Conservation (phyloP, 106 monocot genomes). For the Apostasia ramifera region DNA sequence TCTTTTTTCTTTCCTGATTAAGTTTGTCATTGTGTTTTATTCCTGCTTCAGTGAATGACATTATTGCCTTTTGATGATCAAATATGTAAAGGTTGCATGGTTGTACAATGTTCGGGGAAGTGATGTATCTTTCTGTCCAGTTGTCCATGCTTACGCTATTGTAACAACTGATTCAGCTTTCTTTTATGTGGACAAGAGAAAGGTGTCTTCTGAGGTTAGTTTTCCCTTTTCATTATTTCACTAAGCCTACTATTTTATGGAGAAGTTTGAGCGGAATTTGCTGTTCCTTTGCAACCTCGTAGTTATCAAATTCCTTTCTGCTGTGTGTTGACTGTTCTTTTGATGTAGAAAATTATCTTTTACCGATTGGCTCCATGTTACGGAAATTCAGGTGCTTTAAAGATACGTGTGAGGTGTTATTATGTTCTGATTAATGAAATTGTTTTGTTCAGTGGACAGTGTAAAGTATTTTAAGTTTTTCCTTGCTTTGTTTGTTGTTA, state of each 20-base stretch:
- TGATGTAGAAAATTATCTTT: too few relatives aligned
- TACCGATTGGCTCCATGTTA: too few relatives aligned
- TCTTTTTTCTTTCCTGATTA: background rate
- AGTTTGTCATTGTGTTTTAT: background rate
- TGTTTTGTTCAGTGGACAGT: too few relatives aligned
- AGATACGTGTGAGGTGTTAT: too few relatives aligned
- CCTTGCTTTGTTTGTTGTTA: too few relatives aligned
- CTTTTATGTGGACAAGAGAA: constrained; percentile 93
- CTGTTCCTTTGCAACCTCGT: too few relatives aligned
- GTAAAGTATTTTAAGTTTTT: too few relatives aligned
- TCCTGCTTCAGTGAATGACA: background rate
- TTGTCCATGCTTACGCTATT: constrained; percentile 90
- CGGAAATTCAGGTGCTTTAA: too few relatives aligned
- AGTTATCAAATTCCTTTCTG: too few relatives aligned
- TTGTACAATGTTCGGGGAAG: constrained; percentile 88
- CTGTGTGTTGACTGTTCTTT: too few relatives aligned
- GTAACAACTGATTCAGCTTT: constrained; percentile 66
- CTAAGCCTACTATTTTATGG: background rate
- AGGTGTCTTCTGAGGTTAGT: constrained; percentile 75
- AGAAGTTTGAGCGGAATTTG: too few relatives aligned
- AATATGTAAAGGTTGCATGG: constrained; percentile 74
- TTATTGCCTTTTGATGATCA: background rate
- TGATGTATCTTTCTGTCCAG: constrained; percentile 85
- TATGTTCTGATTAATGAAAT: too few relatives aligned
- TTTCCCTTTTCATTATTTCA: background rate